Conservation (phyloP, 345 rosid genomes). For the Linum tenue region DNA sequence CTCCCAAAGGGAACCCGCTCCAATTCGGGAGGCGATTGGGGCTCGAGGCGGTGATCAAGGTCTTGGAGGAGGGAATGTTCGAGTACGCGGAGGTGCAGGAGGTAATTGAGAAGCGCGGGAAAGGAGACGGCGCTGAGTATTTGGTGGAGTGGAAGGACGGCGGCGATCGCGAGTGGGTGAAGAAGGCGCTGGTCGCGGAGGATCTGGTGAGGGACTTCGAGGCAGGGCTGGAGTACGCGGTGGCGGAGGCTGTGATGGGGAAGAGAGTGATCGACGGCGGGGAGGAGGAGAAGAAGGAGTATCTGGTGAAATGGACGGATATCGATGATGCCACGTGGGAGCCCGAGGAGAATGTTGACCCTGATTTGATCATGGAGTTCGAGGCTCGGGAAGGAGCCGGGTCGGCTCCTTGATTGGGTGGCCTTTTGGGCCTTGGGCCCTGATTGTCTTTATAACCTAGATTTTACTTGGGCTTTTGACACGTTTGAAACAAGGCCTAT, state of each 20-base stretch:
- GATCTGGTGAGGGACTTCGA: slow-evolving; percentile 71
- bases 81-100: slow-evolving; percentile 83
- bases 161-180: slow-evolving; percentile 70
- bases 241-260: slow-evolving; percentile 61
- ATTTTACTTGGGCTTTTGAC: not conserved
- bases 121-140: slow-evolving; percentile 56
- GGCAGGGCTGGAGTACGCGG: slow-evolving; percentile 75
- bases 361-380: slow-evolving; percentile 46
- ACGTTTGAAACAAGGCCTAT: not conserved
- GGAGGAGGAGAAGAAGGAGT: slow-evolving; percentile 32
- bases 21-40: slow-evolving; percentile 71
- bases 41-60: slow-evolving; percentile 48
- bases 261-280: slow-evolving; percentile 49
- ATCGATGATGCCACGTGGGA: slow-evolving; percentile 86
- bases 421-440: not conserved
- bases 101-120: slow-evolving; percentile 74
- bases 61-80: slow-evolving; percentile 45
- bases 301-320: slow-evolving; percentile 72
- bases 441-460: not conserved
- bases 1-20: slow-evolving; percentile 75
- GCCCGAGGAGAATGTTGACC: slow-evolving; percentile 74
- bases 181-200: slow-evolving; percentile 44
- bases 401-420: not conserved
- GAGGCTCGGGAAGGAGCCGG: slow-evolving; percentile 18
- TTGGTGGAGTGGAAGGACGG: slow-evolving; percentile 85